These are phyloP conservation scores for Macaranga tanarius DNA, from an alignment of 441 rosid genomes.

Conservation along the genomic window DNA sequence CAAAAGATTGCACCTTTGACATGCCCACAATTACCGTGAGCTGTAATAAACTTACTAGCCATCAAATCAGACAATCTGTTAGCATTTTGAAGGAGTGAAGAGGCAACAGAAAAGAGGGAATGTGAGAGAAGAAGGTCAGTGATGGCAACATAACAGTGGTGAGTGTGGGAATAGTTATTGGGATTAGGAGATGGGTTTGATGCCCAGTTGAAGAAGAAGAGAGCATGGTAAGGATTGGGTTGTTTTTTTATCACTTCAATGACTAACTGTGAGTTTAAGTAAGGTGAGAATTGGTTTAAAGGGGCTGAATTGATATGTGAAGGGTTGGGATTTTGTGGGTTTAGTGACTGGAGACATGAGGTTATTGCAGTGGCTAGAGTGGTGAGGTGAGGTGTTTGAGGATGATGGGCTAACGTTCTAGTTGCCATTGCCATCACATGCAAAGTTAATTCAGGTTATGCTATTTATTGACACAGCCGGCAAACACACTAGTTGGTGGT, in stretches of 20 bases:
- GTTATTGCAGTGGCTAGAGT: constrained; percentile 28
- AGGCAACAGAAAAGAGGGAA: constrained; percentile 30
- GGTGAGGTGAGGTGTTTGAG: neutral
- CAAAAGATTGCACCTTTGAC: constrained; percentile 38
- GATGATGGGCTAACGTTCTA: constrained; percentile 1
- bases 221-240: constrained; percentile 35
- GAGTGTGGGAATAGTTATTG: constrained; percentile 27
- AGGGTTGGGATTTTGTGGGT: constrained; percentile 19
- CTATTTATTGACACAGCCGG: too few relatives aligned
- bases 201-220: constrained; percentile 50
- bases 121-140: constrained; percentile 37
- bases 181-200: constrained; percentile 37
- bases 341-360: constrained; percentile 29
- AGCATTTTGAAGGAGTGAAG: constrained; percentile 28
- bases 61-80: constrained; percentile 33
- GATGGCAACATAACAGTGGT: constrained; percentile 35
- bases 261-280: constrained; percentile 25
- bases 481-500: too few relatives aligned
- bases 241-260: constrained; percentile 31
- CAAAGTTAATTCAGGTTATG: too few relatives aligned
- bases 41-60: constrained; percentile 35
- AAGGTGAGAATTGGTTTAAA: constrained; percentile 31
- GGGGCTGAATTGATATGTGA: constrained; percentile 16
- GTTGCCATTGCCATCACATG: too few relatives aligned
- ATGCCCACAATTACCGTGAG: constrained; percentile 32